phyloP scores from a whole-genome alignment of 1,284 basidiomycete species.

The Irpex lacteus region DNA sequence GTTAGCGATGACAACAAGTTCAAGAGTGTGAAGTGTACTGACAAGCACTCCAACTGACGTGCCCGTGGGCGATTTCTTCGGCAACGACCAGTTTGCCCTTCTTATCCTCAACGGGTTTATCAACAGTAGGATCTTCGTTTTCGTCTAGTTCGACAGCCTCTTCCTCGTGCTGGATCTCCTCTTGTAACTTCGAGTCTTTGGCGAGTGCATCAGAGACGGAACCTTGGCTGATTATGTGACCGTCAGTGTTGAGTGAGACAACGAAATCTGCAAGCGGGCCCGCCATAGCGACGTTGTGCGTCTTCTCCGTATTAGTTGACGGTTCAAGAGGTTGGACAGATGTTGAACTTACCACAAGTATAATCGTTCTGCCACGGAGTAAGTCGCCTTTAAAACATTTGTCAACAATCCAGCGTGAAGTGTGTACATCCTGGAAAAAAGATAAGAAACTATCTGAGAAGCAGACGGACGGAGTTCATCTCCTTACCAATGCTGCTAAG shows the following conservation, averaged over 20 bases:
- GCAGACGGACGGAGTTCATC: neutral
- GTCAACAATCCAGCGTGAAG: slow-evolving; percentile 74
- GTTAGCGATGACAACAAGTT: slow-evolving; percentile 1
- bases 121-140: slow-evolving; percentile 30
- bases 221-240: slow-evolving; percentile 45
- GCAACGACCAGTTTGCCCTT: slow-evolving; percentile 51
- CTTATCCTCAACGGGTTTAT: slow-evolving; percentile 24
- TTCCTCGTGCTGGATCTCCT: slow-evolving; percentile 34
- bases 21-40: slow-evolving; percentile 11
- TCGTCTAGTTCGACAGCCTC: slow-evolving; percentile 39
- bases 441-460: neutral
- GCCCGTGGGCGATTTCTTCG: slow-evolving; percentile 58
- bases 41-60: slow-evolving; percentile 46
- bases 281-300: slow-evolving; percentile 48
- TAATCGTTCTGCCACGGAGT: slow-evolving; percentile 63
- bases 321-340: too few species aligned
- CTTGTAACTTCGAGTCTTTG: slow-evolving; percentile 32
- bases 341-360: slow-evolving; percentile 59
- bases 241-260: slow-evolving; percentile 52
- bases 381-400: slow-evolving; percentile 73
- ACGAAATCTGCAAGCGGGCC: slow-evolving; percentile 63
- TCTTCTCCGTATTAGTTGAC: slow-evolving; percentile 11
- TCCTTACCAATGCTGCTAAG: slow-evolving; percentile 42
- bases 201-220: slow-evolving; percentile 42
- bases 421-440: slow-evolving; percentile 48